These are phyloP conservation scores for Hanseniaspora pseudoguilliermondii DNA, from an alignment of 805 yeast genomes.

Conservation along the genomic window DNA sequence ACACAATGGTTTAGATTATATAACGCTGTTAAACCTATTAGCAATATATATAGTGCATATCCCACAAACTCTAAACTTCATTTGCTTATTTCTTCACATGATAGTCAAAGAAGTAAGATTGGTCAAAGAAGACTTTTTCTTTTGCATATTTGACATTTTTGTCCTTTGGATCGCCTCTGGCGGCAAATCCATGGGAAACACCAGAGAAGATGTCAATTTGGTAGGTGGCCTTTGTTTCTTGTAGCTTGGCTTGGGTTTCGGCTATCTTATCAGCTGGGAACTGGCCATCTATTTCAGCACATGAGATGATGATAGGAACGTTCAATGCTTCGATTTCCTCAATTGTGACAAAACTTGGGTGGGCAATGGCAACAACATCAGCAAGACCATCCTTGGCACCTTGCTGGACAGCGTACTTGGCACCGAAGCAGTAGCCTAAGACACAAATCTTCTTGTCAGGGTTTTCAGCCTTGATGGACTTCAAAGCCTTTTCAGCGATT, in stretches of 20 bases:
- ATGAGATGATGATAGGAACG: slow-evolving; percentile 54
- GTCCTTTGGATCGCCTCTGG: slow-evolving; percentile 53
- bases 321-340: slow-evolving; percentile 54
- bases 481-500: slow-evolving; percentile 38
- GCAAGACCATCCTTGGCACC: slow-evolving; percentile 29
- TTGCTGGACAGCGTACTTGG: slow-evolving; percentile 49
- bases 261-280: slow-evolving; percentile 56
- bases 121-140: slow-evolving; percentile 44
- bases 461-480: slow-evolving; percentile 32
- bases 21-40: too few relatives aligned
- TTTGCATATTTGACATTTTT: slow-evolving; percentile 50
- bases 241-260: slow-evolving; percentile 46
- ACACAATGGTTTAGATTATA: too few relatives aligned
- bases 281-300: slow-evolving; percentile 56
- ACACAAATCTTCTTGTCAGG: slow-evolving; percentile 41
- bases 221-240: slow-evolving; percentile 42
- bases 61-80: too few relatives aligned
- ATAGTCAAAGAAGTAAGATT: slow-evolving; percentile 24
- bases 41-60: too few relatives aligned
- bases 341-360: slow-evolving; percentile 60
- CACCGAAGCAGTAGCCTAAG: slow-evolving; percentile 80
- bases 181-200: slow-evolving; percentile 65
- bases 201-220: slow-evolving; percentile 51
- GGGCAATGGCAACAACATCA: slow-evolving; percentile 63
- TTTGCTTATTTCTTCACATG: background rate